Conservation (phyloP, 345 rosid genomes). For the Moringa oleifera region DNA sequence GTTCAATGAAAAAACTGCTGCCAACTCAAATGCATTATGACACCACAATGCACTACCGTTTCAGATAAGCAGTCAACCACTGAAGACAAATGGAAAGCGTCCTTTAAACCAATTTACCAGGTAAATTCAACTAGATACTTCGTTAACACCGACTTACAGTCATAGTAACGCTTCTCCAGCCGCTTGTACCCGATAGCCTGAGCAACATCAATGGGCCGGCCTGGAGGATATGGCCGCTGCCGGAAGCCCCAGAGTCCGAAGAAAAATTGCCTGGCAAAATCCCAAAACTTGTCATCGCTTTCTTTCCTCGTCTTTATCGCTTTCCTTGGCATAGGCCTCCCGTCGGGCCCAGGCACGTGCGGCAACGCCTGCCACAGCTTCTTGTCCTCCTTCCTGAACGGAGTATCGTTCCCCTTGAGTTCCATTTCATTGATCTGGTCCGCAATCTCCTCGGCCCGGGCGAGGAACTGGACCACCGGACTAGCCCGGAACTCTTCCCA, state of each 20-base stretch:
- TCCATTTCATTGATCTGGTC: conserved; percentile 57
- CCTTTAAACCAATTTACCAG: not conserved
- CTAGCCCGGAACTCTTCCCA: conserved; percentile 55
- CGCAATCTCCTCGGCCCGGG: conserved; percentile 55
- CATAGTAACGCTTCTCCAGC: conserved; percentile 82
- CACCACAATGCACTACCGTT: no score
- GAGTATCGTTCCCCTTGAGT: conserved; percentile 48
- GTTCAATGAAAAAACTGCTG: no score
- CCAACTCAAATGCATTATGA: no score
- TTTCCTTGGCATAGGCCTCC: conserved; percentile 89
- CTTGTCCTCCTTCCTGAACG: conserved; percentile 63
- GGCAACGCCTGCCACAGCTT: conserved; percentile 70
- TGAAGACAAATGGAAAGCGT: not conserved
- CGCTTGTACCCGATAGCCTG: conserved; percentile 88
- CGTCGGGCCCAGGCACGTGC: conserved; percentile 66
- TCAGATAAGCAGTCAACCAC: no score
- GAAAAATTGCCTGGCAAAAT: conserved; percentile 70
- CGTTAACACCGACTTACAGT: conserved; percentile 43
- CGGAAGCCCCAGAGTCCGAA: conserved; percentile 93
- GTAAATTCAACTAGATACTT: not conserved
- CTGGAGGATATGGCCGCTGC: conserved; percentile 80
- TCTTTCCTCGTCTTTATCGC: conserved; percentile 59
- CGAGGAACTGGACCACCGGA: conserved; percentile 65
- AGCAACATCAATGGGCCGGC: conserved; percentile 79
- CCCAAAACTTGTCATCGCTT: conserved; percentile 94